A percentile compares a stretch with the other conserved stretches of the same genome.
Evolutionary conservation across 345 rosid genomes (phyloP).

Genomic region (Gossypium sturtianum): DNA sequence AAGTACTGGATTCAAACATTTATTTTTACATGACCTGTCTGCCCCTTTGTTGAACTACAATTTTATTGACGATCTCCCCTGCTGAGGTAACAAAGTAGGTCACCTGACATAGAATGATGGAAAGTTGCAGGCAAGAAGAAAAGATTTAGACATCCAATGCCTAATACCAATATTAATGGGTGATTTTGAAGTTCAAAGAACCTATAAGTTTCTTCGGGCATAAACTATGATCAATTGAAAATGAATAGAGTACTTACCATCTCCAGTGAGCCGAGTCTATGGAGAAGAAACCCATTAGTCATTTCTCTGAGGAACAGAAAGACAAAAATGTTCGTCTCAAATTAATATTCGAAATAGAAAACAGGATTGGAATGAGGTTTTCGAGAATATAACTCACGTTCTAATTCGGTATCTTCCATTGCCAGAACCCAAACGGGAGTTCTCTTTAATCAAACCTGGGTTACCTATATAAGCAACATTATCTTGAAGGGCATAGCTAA

Average conservation of each 20-base stretch:
- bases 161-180: background rate
- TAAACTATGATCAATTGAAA: background rate
- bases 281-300: slow-evolving; percentile 69
- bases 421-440: slow-evolving; percentile 12
- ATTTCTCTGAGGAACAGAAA: slow-evolving; percentile 33
- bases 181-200: background rate
- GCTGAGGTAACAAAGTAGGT: slow-evolving; percentile 46
- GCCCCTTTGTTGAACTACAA: slow-evolving; percentile 35
- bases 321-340: background rate
- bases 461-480: slow-evolving; percentile 45
- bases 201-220: background rate
- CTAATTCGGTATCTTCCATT: slow-evolving; percentile 14
- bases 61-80: slow-evolving; percentile 42
- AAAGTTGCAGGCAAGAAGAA: background rate
- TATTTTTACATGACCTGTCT: slow-evolving; percentile 38
- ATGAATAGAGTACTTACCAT: slow-evolving; percentile 41
- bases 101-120: slow-evolving; percentile 30
- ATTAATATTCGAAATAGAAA: background rate
- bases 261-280: slow-evolving; percentile 50
- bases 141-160: background rate
- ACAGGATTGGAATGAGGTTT: background rate
- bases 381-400: slow-evolving; percentile 11
- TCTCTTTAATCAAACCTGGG: slow-evolving; percentile 15
- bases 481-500: slow-evolving; percentile 13
- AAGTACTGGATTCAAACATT: background rate